Conservation (phyloP, 2,329 filamentous ascomycete species). For the Monilinia fructicola region DNA sequence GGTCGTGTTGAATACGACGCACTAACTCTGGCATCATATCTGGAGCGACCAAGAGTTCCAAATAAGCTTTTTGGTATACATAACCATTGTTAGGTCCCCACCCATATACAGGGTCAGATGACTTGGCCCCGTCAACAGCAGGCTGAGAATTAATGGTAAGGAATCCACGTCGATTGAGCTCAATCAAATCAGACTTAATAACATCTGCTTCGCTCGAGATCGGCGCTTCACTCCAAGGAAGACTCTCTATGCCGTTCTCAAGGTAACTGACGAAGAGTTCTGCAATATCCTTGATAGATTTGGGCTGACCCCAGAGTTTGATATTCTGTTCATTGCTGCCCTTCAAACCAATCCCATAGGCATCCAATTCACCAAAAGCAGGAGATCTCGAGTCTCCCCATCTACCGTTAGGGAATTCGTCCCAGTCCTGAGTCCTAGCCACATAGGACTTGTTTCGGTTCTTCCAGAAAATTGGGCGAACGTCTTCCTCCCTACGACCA, state of each 20-base stretch:
- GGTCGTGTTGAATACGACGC: conserved; percentile 71
- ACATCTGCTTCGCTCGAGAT: conserved; percentile 79
- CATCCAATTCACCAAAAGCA: conserved; percentile 91
- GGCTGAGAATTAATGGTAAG: conserved; percentile 98
- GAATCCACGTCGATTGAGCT: conserved; percentile 81
- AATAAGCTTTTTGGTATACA: conserved; percentile 97
- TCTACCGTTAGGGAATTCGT: conserved; percentile 97
- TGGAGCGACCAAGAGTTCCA: conserved; percentile 85
- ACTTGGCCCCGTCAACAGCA: conserved; percentile 87
- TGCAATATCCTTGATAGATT: conserved; percentile 75
- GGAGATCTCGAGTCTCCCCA: conserved; percentile 98
- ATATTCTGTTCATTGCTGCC: conserved; percentile 95
- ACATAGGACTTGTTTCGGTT: conserved; percentile 96
- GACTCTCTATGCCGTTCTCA: conserved; percentile 71
- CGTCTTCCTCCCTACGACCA: conserved; percentile 87
- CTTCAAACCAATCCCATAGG: conserved; percentile 89
- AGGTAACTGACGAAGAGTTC: conserved; percentile 84
- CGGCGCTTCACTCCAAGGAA: conserved; percentile 92
- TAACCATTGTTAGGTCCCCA: conserved; percentile 96
- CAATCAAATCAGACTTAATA: conserved; percentile 74
- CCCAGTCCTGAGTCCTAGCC: conserved; percentile 94
- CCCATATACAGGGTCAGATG: conserved; percentile 80
- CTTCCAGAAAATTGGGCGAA: conserved; percentile 97
- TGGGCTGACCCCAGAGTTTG: conserved; percentile 88
- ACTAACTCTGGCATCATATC: conserved; percentile 76